A percentile compares a stretch with the other conserved stretches of the same genome.
phyloP scores from a whole-genome alignment of 495 filamentous ascomycete species.

The Xylaria cubensis region DNA sequence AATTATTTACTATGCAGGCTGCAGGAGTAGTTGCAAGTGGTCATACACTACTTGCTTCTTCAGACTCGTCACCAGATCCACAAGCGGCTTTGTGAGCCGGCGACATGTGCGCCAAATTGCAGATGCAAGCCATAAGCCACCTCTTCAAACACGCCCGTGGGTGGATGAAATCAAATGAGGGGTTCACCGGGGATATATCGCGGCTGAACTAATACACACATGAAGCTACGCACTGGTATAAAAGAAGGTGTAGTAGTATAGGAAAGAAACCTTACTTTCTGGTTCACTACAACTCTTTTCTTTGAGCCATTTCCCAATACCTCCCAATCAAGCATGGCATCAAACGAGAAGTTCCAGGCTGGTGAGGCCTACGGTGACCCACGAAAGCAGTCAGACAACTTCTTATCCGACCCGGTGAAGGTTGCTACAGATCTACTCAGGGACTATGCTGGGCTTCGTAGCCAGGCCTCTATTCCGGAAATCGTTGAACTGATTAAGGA shows the following conservation, averaged over 20 bases:
- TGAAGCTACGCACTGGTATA: conserved; percentile 9
- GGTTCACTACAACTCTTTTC: neutral
- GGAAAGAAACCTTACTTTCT: neutral
- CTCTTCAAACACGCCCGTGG: conserved; percentile 9
- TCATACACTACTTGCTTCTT: conserved; percentile 6
- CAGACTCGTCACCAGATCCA: neutral
- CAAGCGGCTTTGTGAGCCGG: neutral
- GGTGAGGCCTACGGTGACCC: conserved; percentile 35
- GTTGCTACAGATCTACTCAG: conserved; percentile 39
- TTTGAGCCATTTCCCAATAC: neutral
- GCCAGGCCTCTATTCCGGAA: conserved; percentile 35
- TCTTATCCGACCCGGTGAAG: conserved; percentile 39
- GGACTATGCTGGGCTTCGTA: conserved; percentile 34
- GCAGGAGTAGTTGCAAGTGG: neutral
- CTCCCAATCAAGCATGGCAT: conserved; percentile 15
- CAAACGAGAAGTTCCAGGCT: conserved; percentile 32
- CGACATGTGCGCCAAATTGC: neutral
- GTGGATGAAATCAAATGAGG: conserved; percentile 15
- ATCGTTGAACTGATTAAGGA: conserved; percentile 37
- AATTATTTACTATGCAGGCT: neutral
- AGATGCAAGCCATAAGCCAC: conserved; percentile 9
- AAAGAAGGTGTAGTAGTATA: conserved; percentile 1
- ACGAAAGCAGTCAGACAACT: conserved; percentile 28
- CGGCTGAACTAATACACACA: neutral
- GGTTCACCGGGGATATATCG: neutral